These are phyloP conservation scores for Solanum medicagineum DNA, from an alignment of 257 asterid genomes.

Conservation along the genomic window DNA sequence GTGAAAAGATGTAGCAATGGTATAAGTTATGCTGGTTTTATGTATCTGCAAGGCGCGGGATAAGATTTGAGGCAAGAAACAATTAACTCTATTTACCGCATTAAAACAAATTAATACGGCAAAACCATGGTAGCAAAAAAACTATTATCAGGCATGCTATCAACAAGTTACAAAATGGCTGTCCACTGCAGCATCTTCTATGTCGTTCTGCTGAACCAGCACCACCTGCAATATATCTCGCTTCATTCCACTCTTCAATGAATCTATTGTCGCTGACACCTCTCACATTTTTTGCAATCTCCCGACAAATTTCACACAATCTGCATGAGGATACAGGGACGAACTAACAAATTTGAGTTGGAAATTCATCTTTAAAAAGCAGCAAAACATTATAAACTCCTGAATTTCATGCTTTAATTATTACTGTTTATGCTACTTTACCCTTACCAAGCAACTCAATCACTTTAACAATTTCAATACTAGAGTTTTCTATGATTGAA, in stretches of 20 bases:
- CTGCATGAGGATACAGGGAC: conserved; percentile 19
- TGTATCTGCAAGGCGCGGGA: not conserved
- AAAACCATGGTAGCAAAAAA: conserved; percentile 74
- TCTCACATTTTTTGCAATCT: conserved; percentile 40
- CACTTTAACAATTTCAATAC: not conserved
- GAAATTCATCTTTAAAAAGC: not conserved
- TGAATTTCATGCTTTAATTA: not conserved
- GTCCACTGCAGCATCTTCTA: conserved; percentile 49
- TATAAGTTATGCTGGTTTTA: not conserved
- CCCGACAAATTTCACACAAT: conserved; percentile 72
- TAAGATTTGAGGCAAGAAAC: not conserved
- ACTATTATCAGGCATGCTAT: conserved; percentile 68
- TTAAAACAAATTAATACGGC: conserved; percentile 52
- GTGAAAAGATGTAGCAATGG: not conserved
- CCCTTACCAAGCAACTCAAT: not conserved
- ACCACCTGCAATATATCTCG: conserved; percentile 1
- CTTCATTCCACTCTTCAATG: conserved; percentile 68
- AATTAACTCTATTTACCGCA: not conserved
- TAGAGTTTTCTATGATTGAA: not conserved
- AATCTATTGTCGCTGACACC: conserved; percentile 34
- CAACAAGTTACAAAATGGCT: conserved; percentile 61
- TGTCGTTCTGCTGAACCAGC: conserved; percentile 2
- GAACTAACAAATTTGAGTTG: not conserved
- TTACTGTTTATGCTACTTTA: not conserved
- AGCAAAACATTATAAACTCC: not conserved